These are phyloP conservation scores for Phtheirospermum japonicum DNA, from an alignment of 257 asterid species.

Conservation along the genomic window DNA sequence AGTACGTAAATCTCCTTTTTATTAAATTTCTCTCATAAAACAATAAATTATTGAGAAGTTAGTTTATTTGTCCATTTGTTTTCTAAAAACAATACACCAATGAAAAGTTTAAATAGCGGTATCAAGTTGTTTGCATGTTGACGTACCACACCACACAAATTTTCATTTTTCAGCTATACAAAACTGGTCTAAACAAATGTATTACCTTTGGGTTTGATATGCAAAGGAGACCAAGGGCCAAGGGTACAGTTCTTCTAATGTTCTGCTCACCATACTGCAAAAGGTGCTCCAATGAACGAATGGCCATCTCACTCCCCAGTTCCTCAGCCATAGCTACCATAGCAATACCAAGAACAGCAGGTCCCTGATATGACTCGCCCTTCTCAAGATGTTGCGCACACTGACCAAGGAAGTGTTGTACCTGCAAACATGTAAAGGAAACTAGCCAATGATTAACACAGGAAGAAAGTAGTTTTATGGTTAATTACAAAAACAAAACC, in stretches of 20 bases:
- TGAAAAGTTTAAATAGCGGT: background rate
- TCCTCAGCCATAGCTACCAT: conserved; percentile 99
- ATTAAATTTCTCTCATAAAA: too few species aligned
- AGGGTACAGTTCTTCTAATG: conserved; percentile 83
- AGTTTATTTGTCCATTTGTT: background rate
- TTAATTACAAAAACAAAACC: background rate
- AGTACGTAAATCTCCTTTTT: background rate
- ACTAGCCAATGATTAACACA: conserved; percentile 21
- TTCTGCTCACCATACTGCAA: conserved; percentile 94
- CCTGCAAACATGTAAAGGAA: conserved; percentile 47
- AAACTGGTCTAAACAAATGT: background rate
- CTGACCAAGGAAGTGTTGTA: conserved; percentile 89
- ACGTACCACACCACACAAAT: background rate
- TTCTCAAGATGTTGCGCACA: conserved; percentile 91
- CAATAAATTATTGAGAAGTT: background rate
- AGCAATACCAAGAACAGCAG: conserved; percentile 96
- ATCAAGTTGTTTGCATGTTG: background rate
- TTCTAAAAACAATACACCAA: background rate
- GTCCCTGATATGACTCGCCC: conserved; percentile 86
- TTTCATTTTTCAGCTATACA: background rate
- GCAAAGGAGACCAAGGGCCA: conserved; percentile 94
- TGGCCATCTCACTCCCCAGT: conserved; percentile 92
- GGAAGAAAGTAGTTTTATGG: background rate
- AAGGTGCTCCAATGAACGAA: conserved; percentile 92
- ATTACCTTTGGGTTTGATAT: conserved; percentile 89